These are phyloP conservation scores for Erodium trifolium DNA, from an alignment of 441 rosid species.

Conservation along the genomic window DNA sequence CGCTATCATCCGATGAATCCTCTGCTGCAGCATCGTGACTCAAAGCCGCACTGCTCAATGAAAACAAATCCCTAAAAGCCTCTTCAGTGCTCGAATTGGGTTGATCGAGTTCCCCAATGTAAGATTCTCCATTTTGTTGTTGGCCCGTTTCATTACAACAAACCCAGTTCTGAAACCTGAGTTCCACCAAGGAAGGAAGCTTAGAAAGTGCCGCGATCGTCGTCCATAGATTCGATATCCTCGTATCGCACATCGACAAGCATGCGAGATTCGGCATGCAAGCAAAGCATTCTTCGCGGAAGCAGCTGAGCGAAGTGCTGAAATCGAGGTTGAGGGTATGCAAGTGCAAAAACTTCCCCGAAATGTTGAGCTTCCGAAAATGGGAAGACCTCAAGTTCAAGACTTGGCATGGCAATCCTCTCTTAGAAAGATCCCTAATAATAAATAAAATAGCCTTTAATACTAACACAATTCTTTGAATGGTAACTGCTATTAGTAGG, in stretches of 20 bases:
- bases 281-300: constrained; percentile 74
- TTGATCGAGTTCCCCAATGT: constrained; percentile 26
- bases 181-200: constrained; percentile 55
- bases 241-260: constrained; percentile 80
- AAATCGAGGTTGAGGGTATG: constrained; percentile 69
- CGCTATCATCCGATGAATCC: constrained; percentile 52
- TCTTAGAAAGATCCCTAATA: constrained; percentile 55
- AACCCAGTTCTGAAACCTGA: constrained; percentile 68
- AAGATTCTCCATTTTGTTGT: constrained; percentile 21
- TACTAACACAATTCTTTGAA: constrained; percentile 11
- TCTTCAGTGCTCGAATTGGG: constrained; percentile 34
- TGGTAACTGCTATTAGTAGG: background rate
- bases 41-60: constrained; percentile 19
- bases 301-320: constrained; percentile 49
- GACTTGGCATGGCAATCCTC: constrained; percentile 69
- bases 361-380: constrained; percentile 65
- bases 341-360: constrained; percentile 51
- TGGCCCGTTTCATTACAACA: constrained; percentile 44
- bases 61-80: constrained; percentile 31
- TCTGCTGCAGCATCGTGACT: constrained; percentile 32
- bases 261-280: constrained; percentile 64
- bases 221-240: constrained; percentile 77
- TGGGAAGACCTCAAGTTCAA: constrained; percentile 54
- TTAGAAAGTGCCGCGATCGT: constrained; percentile 65
- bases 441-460: constrained; percentile 18